Base-by-base conservation (phyloP, 2,329 filamentous ascomycete genomes). In the Ceratocystis colombiana region DNA sequence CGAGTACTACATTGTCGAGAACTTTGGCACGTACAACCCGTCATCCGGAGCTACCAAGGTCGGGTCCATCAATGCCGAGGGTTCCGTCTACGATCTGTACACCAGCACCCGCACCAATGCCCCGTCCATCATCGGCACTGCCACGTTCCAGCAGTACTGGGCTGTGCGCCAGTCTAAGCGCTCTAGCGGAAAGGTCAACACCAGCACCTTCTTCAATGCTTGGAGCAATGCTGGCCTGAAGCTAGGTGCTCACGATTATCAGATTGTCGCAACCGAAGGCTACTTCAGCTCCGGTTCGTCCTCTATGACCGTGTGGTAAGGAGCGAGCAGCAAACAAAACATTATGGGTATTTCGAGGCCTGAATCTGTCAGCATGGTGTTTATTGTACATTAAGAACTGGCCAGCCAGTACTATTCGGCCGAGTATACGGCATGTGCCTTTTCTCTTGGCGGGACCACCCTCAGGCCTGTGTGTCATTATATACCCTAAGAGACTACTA, bases 201-300 rank as follows among this genome's bases (percentile, higher is more conserved):
- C 76, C 1, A 74, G 72, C 28, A 79, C 77, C 69, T 81, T 83
- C 72, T 83, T 84, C 70, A 75, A 79, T 69, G 80, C 80, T 6
- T 84, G 82, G 82, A 72, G 72, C 22, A 74, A 75, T 46, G 70
- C 72, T n/a, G 81, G 81, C 2, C 72, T 82, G 72, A 75, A 73
- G 30, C 71, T 84, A 10, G 82, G 81, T 2, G 75, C 69, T 48
- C 75, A 77, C 69, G 75, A 83, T 72, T 84, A 84, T 72, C 77
- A 79, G 75, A 81, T 84, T 68, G 73, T 83, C 22, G 81, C 81
- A 15, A 80, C 79, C 0, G 81, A 83, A 72, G 81, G 79, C 2
- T 82, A 82, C 72, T 73, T 75, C 68, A 81, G 79, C 73, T 77
- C 74, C 68, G 80, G 81, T 0, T 75, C 73, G 63, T 75, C 80